Evolutionary conservation across 2,329 filamentous ascomycete species (phyloP).

Genomic region (Claviceps sorghi): DNA sequence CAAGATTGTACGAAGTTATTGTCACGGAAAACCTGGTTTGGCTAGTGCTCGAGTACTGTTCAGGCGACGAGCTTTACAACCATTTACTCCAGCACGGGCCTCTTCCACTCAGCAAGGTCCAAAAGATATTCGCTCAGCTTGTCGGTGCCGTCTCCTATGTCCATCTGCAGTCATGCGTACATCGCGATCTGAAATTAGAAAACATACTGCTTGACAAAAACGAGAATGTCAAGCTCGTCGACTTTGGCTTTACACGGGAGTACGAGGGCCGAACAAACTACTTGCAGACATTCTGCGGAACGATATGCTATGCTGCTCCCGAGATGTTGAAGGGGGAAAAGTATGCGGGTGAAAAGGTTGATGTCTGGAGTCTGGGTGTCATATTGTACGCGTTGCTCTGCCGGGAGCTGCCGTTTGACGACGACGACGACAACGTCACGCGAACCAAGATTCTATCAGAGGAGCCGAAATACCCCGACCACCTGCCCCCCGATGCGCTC

Average conservation of each 20-base stretch:
- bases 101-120: constrained; percentile 71
- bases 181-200: constrained; percentile 91
- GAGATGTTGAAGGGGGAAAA: constrained; percentile 98
- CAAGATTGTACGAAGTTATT: constrained; percentile 91
- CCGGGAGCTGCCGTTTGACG: constrained; percentile 85
- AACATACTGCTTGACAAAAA: constrained; percentile 84
- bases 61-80: constrained; percentile 93
- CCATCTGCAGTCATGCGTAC: constrained; percentile 87
- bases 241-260: constrained; percentile 95
- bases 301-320: constrained; percentile 91
- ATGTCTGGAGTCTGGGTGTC: constrained; percentile 84
- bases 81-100: constrained; percentile 80
- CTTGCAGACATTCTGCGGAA: constrained; percentile 93
- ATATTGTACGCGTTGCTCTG: constrained; percentile 72
- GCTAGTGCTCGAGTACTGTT: constrained; percentile 93
- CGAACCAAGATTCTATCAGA: constrained; percentile 72
- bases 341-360: constrained; percentile 94
- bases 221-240: constrained; percentile 92
- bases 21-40: constrained; percentile 91
- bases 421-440: constrained; percentile 81
- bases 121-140: constrained; percentile 90
- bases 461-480: constrained; percentile 73
- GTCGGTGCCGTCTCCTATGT: constrained; percentile 93
- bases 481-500: constrained; percentile 63
- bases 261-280: constrained; percentile 93